Base-by-base conservation (phyloP, 73 alveolate genomes). In the Urostyla sp. region DNA sequence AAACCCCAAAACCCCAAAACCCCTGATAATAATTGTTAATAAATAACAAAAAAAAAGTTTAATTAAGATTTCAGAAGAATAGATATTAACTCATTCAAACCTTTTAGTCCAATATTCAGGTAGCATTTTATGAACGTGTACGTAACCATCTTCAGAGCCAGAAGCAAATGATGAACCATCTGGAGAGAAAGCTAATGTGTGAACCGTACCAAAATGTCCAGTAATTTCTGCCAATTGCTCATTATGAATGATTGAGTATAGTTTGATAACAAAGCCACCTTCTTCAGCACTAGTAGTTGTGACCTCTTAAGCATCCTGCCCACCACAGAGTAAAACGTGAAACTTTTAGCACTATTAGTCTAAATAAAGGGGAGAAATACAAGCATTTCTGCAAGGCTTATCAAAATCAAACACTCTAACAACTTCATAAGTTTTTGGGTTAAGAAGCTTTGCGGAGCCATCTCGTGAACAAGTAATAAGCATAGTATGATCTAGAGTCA, bases 181-280 rank as follows among this genome's bases (percentile, higher is more conserved):
- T 40, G 91, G 89, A 38, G 90, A 67, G 77, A 86, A 63, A 18
- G 96, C 95, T 40, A 92, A 26, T 20, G 96, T 57, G 87, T 93
- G 89, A 61, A 93, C 86, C 0, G 98, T 96, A 10, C 98, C 98
- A 73, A 93, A 88, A 84, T 90, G 96, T 48, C 98, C 98, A 58
- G 67, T 66, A 63, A 93, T 91, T 3, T 85, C 88, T n/a, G 96
- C 96, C 18, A 93, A 56, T 82, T 90, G 94, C 57, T 82, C 85
- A 61, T 93, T 96, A 72, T 61, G 80, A 67, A 93, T 88, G 80
- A 92, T 84, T 67, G 87, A 84, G 83, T 75, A 87, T 31, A 93
- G 87, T 76, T 82, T 77, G 16, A 87, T 88, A 81, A 84, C 96
- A 75, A 92, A 92, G 6, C 95, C 95, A 67, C 92, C 94, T 43